These are phyloP conservation scores for Petunia secreta DNA, from an alignment of 257 asterid species.

Conservation along the genomic window DNA sequence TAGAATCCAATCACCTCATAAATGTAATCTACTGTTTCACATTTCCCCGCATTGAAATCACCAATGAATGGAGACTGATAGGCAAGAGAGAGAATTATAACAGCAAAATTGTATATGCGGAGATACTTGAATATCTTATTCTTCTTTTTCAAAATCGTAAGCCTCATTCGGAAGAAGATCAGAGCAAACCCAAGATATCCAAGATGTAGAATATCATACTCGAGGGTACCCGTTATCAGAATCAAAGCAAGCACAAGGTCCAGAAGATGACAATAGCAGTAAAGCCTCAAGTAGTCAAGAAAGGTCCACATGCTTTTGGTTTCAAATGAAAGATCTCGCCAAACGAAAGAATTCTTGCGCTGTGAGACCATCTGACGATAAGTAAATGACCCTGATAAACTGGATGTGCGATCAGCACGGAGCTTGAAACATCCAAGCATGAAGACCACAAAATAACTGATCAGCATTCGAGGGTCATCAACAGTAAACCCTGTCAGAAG, in stretches of 20 bases:
- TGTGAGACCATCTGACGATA: conserved; percentile 84
- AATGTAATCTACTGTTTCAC: conserved; percentile 84
- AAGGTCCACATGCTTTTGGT: conserved; percentile 99
- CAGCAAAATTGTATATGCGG: conserved; percentile 84
- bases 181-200: conserved; percentile 98
- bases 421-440: conserved; percentile 89
- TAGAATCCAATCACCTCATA: conserved; percentile 96
- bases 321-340: conserved; percentile 97
- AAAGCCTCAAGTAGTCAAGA: conserved; percentile 91
- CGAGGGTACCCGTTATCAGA: conserved; percentile 91
- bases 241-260: conserved; percentile 95
- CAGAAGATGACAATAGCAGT: conserved; percentile 97
- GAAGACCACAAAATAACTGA: conserved; percentile 85
- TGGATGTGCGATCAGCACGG: conserved; percentile 78
- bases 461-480: conserved; percentile 95
- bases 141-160: conserved; percentile 87
- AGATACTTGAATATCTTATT: conserved; percentile 85
- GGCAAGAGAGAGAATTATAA: conserved; percentile 93
- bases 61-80: conserved; percentile 96
- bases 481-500: conserved; percentile 70
- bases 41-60: conserved; percentile 71
- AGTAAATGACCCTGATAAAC: conserved; percentile 77
- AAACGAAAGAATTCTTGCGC: conserved; percentile 81
- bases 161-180: conserved; percentile 92
- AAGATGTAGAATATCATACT: conserved; percentile 93